These are phyloP conservation scores for Penicillium canariense DNA, from an alignment of 495 filamentous ascomycete genomes.

Conservation along the genomic window DNA sequence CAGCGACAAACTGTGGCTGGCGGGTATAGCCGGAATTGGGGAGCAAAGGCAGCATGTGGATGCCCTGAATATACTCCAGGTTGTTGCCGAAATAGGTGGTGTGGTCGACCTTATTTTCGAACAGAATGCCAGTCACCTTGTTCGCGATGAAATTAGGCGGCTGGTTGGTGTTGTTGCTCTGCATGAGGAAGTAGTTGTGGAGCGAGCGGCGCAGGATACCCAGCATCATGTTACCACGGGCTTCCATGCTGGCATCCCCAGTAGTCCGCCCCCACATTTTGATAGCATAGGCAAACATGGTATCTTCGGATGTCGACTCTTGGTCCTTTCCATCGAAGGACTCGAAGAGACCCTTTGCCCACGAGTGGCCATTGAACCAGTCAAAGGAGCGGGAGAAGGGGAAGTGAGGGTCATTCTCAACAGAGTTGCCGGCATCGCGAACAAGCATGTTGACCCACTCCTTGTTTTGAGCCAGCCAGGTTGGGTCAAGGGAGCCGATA, in stretches of 20 bases:
- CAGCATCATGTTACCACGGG: conserved; percentile 82
- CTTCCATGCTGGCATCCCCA: conserved; percentile 77
- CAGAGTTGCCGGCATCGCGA: conserved; percentile 77
- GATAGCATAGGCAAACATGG: conserved; percentile 81
- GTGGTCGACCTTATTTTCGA: conserved; percentile 96
- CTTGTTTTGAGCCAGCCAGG: conserved; percentile 70
- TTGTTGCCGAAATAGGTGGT: conserved; percentile 87
- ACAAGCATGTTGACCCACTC: conserved; percentile 79
- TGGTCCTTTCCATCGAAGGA: conserved; percentile 89
- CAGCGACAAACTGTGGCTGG: conserved; percentile 62
- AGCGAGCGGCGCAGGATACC: conserved; percentile 68
- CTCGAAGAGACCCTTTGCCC: conserved; percentile 93
- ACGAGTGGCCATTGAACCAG: conserved; percentile 94
- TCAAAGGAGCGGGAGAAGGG: conserved; percentile 87
- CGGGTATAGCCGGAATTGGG: conserved; percentile 69
- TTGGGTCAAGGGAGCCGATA: conserved; percentile 75
- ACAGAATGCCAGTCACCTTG: conserved; percentile 88
- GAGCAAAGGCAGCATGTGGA: conserved; percentile 92
- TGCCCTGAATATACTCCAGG: conserved; percentile 83
- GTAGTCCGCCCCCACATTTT: conserved; percentile 89
- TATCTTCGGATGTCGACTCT: conserved; percentile 89
- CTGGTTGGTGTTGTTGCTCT: conserved; percentile 67
- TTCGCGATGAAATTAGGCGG: conserved; percentile 76
- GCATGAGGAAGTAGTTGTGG: conserved; percentile 78
- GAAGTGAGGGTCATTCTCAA: conserved; percentile 67